A percentile compares a stretch with the other conserved stretches of the same genome.
Conservation (phyloP, 1,284 basidiomycete species). For the Ceratobasidium sp. region DNA sequence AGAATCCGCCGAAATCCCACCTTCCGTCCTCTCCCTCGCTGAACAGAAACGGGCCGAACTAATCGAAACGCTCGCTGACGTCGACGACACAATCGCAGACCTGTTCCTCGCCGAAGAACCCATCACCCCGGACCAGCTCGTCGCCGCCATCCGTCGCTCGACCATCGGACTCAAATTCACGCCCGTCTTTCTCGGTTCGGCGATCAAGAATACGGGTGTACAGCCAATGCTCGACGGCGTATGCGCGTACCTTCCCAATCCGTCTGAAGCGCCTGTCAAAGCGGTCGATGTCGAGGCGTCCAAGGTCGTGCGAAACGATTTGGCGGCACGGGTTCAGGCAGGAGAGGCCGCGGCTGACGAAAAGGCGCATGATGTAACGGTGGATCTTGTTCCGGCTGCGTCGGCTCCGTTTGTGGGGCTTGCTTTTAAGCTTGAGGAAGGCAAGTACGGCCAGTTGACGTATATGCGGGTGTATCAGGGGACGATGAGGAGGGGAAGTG, state of each 20-base stretch:
- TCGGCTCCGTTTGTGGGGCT: constrained; percentile 91
- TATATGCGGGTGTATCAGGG: constrained; percentile 99
- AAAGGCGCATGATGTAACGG: constrained; percentile 22
- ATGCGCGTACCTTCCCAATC: constrained; percentile 94
- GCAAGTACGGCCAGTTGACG: constrained; percentile 95
- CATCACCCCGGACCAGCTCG: constrained; percentile 77
- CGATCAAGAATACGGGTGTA: constrained; percentile 97
- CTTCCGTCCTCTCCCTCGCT: constrained; percentile 72
- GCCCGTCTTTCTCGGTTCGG: constrained; percentile 96
- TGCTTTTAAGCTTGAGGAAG: constrained; percentile 99
- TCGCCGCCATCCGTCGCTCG: constrained; percentile 85
- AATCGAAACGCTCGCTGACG: constrained; percentile 94
- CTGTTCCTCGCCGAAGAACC: constrained; percentile 86
- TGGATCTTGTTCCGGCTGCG: constrained; percentile 76
- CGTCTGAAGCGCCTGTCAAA: constrained; percentile 78
- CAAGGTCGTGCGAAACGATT: neutral
- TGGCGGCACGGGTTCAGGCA: constrained; percentile 12
- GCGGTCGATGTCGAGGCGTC: constrained; percentile 69
- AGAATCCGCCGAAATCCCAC: constrained; percentile 91
- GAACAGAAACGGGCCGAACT: constrained; percentile 88
- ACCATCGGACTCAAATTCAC: constrained; percentile 91
- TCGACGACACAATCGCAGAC: constrained; percentile 94
- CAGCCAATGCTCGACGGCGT: constrained; percentile 95
- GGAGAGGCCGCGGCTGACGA: constrained; percentile 24
- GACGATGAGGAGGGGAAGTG: constrained; percentile 80